Conservation (phyloP, 768 basidiomycete genomes). For the Lanmaoa pseudosensibilis region DNA sequence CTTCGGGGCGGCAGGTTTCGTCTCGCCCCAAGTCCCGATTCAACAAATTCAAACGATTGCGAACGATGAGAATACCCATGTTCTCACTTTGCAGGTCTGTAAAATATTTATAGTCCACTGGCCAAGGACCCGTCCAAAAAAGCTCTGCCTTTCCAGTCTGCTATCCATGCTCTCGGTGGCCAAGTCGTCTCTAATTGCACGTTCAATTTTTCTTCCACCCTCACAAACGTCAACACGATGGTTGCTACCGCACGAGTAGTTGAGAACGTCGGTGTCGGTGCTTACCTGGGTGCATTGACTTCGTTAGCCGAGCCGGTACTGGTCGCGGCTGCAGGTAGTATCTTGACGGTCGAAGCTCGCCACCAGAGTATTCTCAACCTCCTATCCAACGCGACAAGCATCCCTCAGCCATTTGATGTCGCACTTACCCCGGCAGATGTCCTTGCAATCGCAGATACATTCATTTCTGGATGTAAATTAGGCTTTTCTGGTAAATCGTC, state of each 20-base stretch:
- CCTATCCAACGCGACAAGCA: slow-evolving; percentile 52
- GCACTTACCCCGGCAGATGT: slow-evolving; percentile 68
- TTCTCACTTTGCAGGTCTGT: slow-evolving; percentile 50
- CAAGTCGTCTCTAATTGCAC: slow-evolving; percentile 55
- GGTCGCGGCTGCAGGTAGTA: slow-evolving; percentile 66
- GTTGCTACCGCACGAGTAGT: slow-evolving; percentile 68
- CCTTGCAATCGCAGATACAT: slow-evolving; percentile 63
- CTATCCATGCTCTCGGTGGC: slow-evolving; percentile 55
- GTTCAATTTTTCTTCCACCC: slow-evolving; percentile 65
- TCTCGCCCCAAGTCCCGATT: slow-evolving; percentile 50
- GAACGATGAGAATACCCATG: slow-evolving; percentile 62
- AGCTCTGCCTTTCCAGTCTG: slow-evolving; percentile 32
- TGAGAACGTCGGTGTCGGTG: slow-evolving; percentile 73
- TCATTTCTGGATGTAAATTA: slow-evolving; percentile 68
- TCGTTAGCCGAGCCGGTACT: slow-evolving; percentile 60
- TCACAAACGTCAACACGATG: slow-evolving; percentile 71
- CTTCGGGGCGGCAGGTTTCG: slow-evolving; percentile 66
- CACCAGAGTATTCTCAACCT: slow-evolving; percentile 79
- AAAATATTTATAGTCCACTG: too few species aligned
- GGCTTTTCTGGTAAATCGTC: slow-evolving; percentile 50
- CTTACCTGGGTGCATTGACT: slow-evolving; percentile 73
- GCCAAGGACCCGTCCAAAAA: not conserved
- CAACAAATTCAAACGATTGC: slow-evolving; percentile 63
- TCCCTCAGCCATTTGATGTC: slow-evolving; percentile 73
- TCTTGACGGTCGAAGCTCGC: slow-evolving; percentile 79